phyloP scores from a whole-genome alignment of 164 flowering plant species.

The Magnolia sinica region DNA sequence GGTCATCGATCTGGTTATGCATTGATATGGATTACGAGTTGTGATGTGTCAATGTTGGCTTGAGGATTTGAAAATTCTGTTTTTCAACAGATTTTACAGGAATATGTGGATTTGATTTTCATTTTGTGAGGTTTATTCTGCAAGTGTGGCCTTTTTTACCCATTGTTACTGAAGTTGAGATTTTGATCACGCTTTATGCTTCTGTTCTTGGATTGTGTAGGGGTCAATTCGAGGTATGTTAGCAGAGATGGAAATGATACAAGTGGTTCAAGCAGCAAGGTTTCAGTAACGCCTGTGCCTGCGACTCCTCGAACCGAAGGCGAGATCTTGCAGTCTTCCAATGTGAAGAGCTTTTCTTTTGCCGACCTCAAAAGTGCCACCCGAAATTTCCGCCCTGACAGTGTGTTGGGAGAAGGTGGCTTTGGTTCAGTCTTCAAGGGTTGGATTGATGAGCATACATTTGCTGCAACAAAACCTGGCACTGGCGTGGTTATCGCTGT shows the following conservation, averaged over 20 bases:
- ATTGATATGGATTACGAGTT: not conserved
- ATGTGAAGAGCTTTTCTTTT: conserved; percentile 59
- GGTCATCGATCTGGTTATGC: not conserved
- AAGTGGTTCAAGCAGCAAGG: conserved; percentile 41
- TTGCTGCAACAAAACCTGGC: conserved; percentile 62
- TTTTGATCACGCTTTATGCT: not conserved
- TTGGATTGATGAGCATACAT: conserved; percentile 70
- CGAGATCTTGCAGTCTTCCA: conserved; percentile 60
- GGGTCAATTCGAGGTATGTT: conserved; percentile 24
- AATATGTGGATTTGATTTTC: not conserved
- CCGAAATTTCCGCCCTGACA: conserved; percentile 83
- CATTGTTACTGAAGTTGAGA: not conserved
- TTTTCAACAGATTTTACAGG: not conserved
- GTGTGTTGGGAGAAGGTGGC: conserved; percentile 89
- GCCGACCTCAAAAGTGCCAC: conserved; percentile 64
- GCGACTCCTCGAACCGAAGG: conserved; percentile 57
- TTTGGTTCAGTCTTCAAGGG: conserved; percentile 88
- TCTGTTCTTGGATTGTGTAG: conserved; percentile 22
- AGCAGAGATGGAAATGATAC: conserved; percentile 34
- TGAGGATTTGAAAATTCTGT: not conserved
- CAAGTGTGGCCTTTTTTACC: too few relatives aligned
- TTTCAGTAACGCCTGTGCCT: conserved; percentile 31
- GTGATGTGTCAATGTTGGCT: not conserved
- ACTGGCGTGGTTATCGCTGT: conserved; percentile 75
- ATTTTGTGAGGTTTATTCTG: not conserved